Base-by-base conservation (phyloP, 2,329 filamentous ascomycete genomes). In the Sodiomyces alkalinus region DNA sequence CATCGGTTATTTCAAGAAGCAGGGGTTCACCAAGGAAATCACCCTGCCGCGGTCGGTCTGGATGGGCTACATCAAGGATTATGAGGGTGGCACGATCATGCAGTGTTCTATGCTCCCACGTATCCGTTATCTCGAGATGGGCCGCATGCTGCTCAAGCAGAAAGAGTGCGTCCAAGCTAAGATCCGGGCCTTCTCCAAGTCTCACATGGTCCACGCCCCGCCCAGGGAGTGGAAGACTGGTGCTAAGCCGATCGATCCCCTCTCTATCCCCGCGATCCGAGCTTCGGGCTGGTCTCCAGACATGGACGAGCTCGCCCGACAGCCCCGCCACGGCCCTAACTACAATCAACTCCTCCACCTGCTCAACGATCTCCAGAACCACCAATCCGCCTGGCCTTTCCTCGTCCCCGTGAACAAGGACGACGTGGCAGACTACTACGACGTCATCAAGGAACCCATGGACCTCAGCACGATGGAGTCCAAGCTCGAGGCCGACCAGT, bases 31-130 rank as follows among this genome's bases (percentile, higher is more conserved):
- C 2, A 98, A 98, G 51, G 87, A 98, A 44, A 96, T 98, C 38
- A 93, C 86, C 0, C 70, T 98, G 1, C 80, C 90, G 33, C 80
- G 76, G 44, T 74, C 77, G 3, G 76, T 83, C 4, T 98, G 90
- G 90, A 96, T 96, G 90, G 90, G 90, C 3, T 98, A 96, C 45
- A 98, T 98, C 60, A 98, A 98, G 50, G 90, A 98, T 50, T 98
- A 98, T 51, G 90, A 98, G 55, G 90, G 90, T 33, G 90, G 90
- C 33, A 98, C 90, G 0, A 92, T 98, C 36, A 98, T 98, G 90
- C 90, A 98, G 57, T 98, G 90, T 47, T 83, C 80, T 29, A 96
- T 98, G 90, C 68, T 98, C 13, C 87, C 87, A 6, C 80, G 80
- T 37, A 83, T 96, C 30, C 80, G 90, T 27, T 98, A 98, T 53